A percentile compares a stretch with the other conserved stretches of the same genome.
These are phyloP conservation scores for Selaginella moellendorffii DNA, from an alignment of 75 land plant species.

Conservation along the genomic window DNA sequence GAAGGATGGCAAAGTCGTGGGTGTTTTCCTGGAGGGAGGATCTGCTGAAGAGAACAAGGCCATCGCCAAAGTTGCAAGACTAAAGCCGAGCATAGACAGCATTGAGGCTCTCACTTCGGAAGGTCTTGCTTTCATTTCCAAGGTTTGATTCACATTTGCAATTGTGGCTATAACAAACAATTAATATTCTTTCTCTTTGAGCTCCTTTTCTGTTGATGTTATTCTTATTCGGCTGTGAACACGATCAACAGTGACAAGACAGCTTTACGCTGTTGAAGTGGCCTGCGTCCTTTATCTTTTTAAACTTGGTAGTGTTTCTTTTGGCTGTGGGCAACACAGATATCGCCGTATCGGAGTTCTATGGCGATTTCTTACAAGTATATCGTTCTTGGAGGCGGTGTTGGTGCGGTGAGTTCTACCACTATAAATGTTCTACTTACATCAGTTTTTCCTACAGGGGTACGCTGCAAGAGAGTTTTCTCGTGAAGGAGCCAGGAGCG, in stretches of 20 bases:
- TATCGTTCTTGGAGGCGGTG: slow-evolving; percentile 63
- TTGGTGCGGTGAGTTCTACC: slow-evolving; percentile 47
- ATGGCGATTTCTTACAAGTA: slow-evolving; percentile 61
- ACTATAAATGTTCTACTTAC: no score
- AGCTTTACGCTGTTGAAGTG: no score
- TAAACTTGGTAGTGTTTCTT: no score
- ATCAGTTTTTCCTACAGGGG: no score
- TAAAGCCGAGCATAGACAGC: slow-evolving; percentile 50
- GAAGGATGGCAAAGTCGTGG: slow-evolving; percentile 75
- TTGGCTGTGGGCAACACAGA: no score
- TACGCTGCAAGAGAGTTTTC: slow-evolving; percentile 94
- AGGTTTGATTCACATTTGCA: slow-evolving; percentile 3
- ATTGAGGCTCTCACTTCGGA: slow-evolving; percentile 33
- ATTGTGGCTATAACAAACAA: no score
- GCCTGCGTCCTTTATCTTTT: no score
- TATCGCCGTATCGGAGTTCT: no score
- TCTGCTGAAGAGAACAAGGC: slow-evolving; percentile 90
- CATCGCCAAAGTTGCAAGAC: slow-evolving; percentile 70
- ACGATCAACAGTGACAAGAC: no score
- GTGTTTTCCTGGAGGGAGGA: slow-evolving; percentile 77
- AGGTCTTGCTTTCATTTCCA: slow-evolving; percentile 49
- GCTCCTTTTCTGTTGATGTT: no score
- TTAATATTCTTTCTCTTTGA: no score
- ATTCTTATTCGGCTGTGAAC: no score
- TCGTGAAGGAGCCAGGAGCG: slow-evolving; percentile 53